Percentiles rank a stretch among this genome's conserved stretches.
Evolutionary conservation across 2,329 filamentous ascomycete species (phyloP).

Genomic region (Grosmannia penicillata): DNA sequence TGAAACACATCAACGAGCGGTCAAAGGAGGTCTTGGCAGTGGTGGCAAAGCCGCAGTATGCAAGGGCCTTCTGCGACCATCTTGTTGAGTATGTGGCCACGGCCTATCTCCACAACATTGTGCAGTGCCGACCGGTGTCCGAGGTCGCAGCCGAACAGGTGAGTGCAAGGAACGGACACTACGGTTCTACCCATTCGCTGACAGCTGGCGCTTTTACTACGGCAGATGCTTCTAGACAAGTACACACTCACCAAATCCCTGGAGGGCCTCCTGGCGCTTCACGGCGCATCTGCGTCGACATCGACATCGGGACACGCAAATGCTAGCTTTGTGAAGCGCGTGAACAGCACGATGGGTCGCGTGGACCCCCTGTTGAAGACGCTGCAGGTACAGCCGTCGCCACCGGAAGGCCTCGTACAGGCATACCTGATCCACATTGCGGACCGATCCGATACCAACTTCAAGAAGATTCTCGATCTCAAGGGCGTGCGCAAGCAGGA

Average conservation of each 20-base stretch:
- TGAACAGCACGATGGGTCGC: constrained; percentile 69
- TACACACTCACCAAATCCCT: constrained; percentile 77
- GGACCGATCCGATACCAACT: constrained; percentile 86
- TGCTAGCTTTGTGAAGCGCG: constrained; percentile 66
- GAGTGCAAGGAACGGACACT: no score
- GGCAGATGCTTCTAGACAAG: constrained; percentile 77
- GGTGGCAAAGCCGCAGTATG: constrained; percentile 83
- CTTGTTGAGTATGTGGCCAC: constrained; percentile 77
- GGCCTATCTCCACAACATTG: constrained; percentile 68
- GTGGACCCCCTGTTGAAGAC: constrained; percentile 92
- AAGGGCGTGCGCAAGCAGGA: constrained; percentile 84
- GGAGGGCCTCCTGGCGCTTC: constrained; percentile 51
- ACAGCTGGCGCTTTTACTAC: constrained; percentile 21
- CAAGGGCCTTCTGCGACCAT: constrained; percentile 87
- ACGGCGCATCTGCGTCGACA: constrained; percentile 26
- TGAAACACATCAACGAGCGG: constrained; percentile 56
- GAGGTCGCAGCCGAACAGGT: constrained; percentile 90
- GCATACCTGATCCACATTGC: constrained; percentile 95
- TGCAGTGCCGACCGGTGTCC: constrained; percentile 78
- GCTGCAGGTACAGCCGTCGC: constrained; percentile 80
- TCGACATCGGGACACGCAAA: constrained; percentile 15
- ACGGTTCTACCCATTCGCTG: constrained; percentile 8
- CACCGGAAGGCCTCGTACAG: constrained; percentile 86
- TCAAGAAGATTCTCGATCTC: constrained; percentile 87
- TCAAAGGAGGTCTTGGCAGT: constrained; percentile 61